phyloP scores from a whole-genome alignment of 805 yeast species.

The Saccharomyces jurei region DNA sequence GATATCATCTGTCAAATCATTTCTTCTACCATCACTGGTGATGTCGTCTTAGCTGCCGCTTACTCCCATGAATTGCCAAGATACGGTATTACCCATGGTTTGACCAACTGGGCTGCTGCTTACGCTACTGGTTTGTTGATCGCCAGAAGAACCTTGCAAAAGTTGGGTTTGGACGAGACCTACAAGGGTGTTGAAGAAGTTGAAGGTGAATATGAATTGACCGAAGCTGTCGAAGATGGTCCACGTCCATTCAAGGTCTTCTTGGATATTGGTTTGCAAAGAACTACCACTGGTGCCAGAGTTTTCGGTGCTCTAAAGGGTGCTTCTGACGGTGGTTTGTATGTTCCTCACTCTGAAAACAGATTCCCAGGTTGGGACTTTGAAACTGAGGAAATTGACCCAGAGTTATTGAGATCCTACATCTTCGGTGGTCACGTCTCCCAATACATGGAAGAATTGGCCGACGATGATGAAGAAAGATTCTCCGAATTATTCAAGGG shows the following conservation, averaged over 20 bases:
- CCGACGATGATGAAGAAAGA: conserved; percentile 99
- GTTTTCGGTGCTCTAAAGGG: conserved; percentile 99
- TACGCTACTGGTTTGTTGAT: conserved; percentile 96
- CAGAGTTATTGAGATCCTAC: conserved; percentile 96
- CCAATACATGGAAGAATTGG: conserved; percentile 99
- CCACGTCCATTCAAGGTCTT: conserved; percentile 99
- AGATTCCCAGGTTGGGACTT: conserved; percentile 99
- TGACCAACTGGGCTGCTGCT: conserved; percentile 99
- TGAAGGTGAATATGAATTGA: conserved; percentile 96
- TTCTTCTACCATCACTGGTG: conserved; percentile 96
- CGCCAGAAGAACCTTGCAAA: conserved; percentile 98
- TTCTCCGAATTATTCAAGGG: conserved; percentile 92
- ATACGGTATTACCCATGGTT: conserved; percentile 96
- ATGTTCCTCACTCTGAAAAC: conserved; percentile 98
- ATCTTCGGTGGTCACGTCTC: conserved; percentile 99
- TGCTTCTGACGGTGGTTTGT: conserved; percentile 99
- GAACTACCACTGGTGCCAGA: conserved; percentile 99
- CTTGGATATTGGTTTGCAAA: conserved; percentile 98
- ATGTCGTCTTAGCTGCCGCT: conserved; percentile 91
- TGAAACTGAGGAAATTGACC: conserved; percentile 95
- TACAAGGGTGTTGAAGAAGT: conserved; percentile 98
- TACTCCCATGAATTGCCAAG: conserved; percentile 97
- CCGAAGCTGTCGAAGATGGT: conserved; percentile 98
- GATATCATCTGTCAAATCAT: conserved; percentile 97
- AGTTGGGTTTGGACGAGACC: conserved; percentile 96